Evolutionary conservation across 352 stramenopile genomes (phyloP), one percentile per base, ranked within the genome.

Genomic region (Pilasporangium apinafurcum): DNA sequence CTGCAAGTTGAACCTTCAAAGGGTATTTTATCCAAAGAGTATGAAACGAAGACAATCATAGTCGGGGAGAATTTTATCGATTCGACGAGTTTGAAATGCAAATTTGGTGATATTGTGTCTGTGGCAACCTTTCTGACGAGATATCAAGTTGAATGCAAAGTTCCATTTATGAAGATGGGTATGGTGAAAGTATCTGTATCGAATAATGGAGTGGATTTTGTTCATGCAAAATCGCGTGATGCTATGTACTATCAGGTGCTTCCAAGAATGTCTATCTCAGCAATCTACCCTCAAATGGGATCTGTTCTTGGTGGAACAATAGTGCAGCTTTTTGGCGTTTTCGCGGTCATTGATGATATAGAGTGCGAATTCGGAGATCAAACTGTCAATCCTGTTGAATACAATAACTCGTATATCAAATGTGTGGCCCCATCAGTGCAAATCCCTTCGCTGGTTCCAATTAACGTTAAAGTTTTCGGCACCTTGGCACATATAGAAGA

Each of bases 191-290:
- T 89, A 8, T 57, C 48, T 18, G 39, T 86, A 17, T 61, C 76
- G 0, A 86, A 83, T 44, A 86, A 89, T 27, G 73, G 76, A 4
- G 20, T 63, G 3, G 70, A 89, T 24, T 86, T 73, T 37, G 36
- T 38, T 13, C n/a, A 34, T 4, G 18, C 41, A 3, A 29, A 20
- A 5, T 46, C 57, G 0, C 24, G 38, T 29, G 54, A 52, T 7
- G 41, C 35, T 8, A 35, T 36, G 14, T 4, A 24, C 10, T 78
- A 69, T 27, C 41, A 68, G 21, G 38, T 68, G 5, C 30, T 80
- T 14, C 38, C 64, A 8, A 48, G 49, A 45, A 65, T 83, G 55
- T 56, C 53, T 9, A 61, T 80, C 26, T 46, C 53, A 21, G 25
- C 44, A 16, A 48, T 80, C 31, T 51, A 29, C n/a, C 66, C 70